These are phyloP conservation scores for Coemansia sp. DNA, from an alignment of 192 early-diverging fungal genomes.

Conservation along the genomic window DNA sequence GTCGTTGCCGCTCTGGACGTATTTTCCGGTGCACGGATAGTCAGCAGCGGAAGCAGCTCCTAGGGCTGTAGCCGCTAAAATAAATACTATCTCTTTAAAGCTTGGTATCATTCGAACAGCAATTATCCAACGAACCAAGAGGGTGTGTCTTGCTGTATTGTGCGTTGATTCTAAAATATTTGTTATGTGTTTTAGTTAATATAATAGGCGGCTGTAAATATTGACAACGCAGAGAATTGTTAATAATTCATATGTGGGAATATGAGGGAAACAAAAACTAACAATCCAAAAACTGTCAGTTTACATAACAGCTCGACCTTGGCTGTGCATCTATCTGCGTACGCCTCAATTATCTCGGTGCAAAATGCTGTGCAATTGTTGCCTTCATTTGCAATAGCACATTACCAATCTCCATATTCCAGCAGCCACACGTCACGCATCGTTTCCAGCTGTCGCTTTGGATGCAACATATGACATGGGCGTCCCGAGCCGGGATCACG, in stretches of 20 bases:
- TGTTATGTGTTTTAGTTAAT: too few species aligned
- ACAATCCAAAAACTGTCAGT: neutral
- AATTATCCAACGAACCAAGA: neutral
- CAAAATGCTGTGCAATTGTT: neutral
- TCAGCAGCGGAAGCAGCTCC: neutral
- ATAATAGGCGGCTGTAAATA: too few species aligned
- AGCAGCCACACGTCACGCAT: neutral
- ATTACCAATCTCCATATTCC: neutral
- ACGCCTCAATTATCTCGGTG: neutral
- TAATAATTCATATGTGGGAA: too few species aligned
- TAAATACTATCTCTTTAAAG: neutral
- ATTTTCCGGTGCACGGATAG: slow-evolving; percentile 4
- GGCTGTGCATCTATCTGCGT: neutral
- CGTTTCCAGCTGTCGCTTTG: neutral
- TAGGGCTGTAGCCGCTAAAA: neutral
- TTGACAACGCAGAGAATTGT: too few species aligned
- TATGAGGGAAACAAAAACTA: too few species aligned
- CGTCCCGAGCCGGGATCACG: neutral
- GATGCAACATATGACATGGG: slow-evolving; percentile 1
- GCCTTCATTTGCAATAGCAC: neutral
- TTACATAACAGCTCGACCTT: neutral
- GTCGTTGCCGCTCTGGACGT: neutral
- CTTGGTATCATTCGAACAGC: neutral
- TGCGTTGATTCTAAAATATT: too few species aligned
- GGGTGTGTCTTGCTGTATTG: too few species aligned